phyloP scores from a whole-genome alignment of 176 grass and related monocot species.

The Musa schizocarpa region DNA sequence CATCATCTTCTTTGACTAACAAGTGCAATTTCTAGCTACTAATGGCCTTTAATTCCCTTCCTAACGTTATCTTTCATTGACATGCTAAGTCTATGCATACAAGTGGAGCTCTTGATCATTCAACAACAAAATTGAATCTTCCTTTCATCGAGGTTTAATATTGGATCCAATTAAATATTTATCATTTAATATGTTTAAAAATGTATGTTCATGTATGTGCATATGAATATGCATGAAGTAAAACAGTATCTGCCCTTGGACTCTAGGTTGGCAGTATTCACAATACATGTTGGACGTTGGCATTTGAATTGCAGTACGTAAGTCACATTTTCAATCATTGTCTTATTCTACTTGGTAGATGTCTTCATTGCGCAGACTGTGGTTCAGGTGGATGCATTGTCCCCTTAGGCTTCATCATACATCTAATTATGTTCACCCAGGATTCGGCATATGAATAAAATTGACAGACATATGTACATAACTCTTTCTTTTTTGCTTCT shows the following conservation, averaged over 20 bases:
- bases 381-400: background rate
- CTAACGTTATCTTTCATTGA: constrained; percentile 21
- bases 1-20: no score
- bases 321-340: background rate
- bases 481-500: background rate
- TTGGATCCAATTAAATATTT: background rate
- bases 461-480: background rate
- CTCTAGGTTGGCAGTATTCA: no score
- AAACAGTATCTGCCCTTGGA: background rate
- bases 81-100: constrained; percentile 92
- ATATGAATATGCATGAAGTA: background rate
- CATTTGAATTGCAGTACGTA: background rate
- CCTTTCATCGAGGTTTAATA: constrained; percentile 74
- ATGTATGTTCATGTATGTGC: background rate
- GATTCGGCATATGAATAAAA: no score
- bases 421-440: no score
- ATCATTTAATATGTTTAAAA: no score
- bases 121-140: constrained; percentile 62
- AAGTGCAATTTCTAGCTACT: no score
- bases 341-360: no score
- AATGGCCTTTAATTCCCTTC: background rate
- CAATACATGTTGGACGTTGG: no score
- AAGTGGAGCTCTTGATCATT: constrained; percentile 74
- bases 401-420: background rate
- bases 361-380: background rate